Base-by-base conservation (phyloP, 1,139 yeast genomes). In the Suhomyces atakaporum region DNA sequence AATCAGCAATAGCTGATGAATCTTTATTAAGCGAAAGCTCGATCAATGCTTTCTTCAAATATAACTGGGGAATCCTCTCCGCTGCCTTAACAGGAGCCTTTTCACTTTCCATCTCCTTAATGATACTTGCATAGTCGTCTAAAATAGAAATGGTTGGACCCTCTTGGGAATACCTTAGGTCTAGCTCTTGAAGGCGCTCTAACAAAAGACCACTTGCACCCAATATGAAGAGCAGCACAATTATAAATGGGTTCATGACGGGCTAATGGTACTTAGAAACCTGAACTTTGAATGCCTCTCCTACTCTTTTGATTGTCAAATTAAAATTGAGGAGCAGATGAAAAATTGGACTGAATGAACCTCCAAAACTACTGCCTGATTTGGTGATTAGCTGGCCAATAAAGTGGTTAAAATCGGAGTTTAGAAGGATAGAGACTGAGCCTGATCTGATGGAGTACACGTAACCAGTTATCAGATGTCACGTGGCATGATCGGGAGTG, bases 11-110 rank as follows among this genome's bases (percentile, higher is more conserved):
- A 0, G 84, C 81, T 23, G 60, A 59, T 5, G 50, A 40, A 16
- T 73, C 80, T 44, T 69, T 72, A 28, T 73, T 71, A 44, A 79
- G 51, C 24, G 73, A 66, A 40, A 75, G 58, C 40, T 77, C 79
- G 6, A 79, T 70, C 36, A 77, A 55, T 1, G 82, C 83, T 45
- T 73, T 74, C 50, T 75, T 77, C 51, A 69, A 75, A 47, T 72
- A 68, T 4, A 76, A 56, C 41, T 67, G 76, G 0, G 75, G 57
- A 11, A 47, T 28, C n/a, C 38, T 35, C 5, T 39, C 39, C 12
- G 16, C 21, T n/a, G 40, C 24, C 8, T 25, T 22, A 6, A 30
- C 19, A 3, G 37, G 21, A 2, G 34, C 24, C 5, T 25, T 25
- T 4, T 31, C 34, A 7, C 14, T 33, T 9, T 44, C 44, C 3